Evolutionary conservation across 2,329 filamentous ascomycete genomes (phyloP).

Genomic region (Myotisia sp.): DNA sequence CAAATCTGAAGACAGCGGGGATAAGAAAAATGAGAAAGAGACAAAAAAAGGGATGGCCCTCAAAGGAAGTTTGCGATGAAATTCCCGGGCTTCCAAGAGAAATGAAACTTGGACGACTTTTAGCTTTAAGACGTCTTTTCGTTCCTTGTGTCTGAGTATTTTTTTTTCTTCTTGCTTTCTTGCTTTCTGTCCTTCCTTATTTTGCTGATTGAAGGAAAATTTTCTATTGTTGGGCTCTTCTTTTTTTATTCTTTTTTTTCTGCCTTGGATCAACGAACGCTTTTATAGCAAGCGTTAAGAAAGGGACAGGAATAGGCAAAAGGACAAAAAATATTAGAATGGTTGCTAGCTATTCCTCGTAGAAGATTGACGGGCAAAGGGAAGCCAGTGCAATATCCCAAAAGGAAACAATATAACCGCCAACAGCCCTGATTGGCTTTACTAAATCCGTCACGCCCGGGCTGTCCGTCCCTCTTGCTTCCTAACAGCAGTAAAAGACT

Average conservation of each 20-base stretch:
- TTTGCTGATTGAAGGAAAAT: too few relatives aligned
- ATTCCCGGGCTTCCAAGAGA: not conserved
- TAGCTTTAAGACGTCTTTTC: conserved; percentile 7
- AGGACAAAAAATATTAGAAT: conserved; percentile 22
- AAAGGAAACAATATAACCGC: conserved; percentile 12
- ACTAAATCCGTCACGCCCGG: not conserved
- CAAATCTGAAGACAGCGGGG: not conserved
- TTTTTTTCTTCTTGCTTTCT: conserved; percentile 12
- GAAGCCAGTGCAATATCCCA: conserved; percentile 20
- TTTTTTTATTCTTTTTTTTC: conserved; percentile 12
- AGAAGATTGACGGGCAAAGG: conserved; percentile 25
- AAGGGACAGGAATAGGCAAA: conserved; percentile 10
- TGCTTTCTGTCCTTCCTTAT: too few relatives aligned
- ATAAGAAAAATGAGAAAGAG: conserved; percentile 21
- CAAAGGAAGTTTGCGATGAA: not conserved
- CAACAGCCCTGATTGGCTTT: conserved; percentile 1
- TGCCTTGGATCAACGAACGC: conserved; percentile 5
- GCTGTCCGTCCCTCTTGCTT: conserved; percentile 3
- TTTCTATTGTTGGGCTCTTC: too few relatives aligned
- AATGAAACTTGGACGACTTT: conserved; percentile 2
- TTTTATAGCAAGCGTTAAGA: conserved; percentile 2
- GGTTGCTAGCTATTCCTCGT: conserved; percentile 33
- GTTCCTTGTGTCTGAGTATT: conserved; percentile 8
- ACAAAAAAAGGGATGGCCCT: conserved; percentile 24
- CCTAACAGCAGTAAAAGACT: conserved; percentile 1